A percentile compares a stretch with the other conserved stretches of the same genome.
Conservation (phyloP, 192 early-diverging fungal genomes). For the Backusella tarrabulga region DNA sequence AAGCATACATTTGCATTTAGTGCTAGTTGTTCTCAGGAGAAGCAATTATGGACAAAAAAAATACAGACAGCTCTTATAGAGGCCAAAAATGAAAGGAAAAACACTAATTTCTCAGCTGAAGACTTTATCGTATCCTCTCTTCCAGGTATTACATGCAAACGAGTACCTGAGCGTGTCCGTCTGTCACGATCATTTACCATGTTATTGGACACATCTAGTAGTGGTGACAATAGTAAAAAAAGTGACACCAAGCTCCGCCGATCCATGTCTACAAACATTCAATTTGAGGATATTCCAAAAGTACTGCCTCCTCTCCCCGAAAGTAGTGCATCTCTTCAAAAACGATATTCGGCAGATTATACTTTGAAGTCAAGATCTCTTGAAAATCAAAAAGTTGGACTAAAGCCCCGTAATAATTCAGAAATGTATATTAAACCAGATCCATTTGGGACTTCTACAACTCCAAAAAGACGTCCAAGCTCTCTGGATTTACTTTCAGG, state of each 20-base stretch:
- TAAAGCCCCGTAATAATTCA: conserved; percentile 18
- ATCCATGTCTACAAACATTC: not conserved
- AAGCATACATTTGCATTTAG: conserved; percentile 52
- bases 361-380: not conserved
- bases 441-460: not conserved
- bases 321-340: not conserved
- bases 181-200: conserved; percentile 19
- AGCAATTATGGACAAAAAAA: conserved; percentile 50
- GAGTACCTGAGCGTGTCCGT: conserved; percentile 3
- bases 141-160: conserved; percentile 1
- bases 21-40: conserved; percentile 54
- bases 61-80: conserved; percentile 45
- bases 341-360: conserved; percentile 21
- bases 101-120: not conserved
- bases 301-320: not conserved
- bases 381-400: not conserved
- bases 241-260: not conserved
- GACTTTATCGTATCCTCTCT: conserved; percentile 28
- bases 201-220: not conserved
- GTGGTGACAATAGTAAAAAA: not conserved
- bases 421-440: conserved; percentile 20
- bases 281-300: conserved; percentile 3
- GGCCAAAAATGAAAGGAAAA: conserved; percentile 25
- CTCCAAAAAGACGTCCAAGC: conserved; percentile 11
- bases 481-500: conserved; percentile 20